Conservation (phyloP, 2,329 filamentous ascomycete species). For the Pseudopithomyces maydicus region DNA sequence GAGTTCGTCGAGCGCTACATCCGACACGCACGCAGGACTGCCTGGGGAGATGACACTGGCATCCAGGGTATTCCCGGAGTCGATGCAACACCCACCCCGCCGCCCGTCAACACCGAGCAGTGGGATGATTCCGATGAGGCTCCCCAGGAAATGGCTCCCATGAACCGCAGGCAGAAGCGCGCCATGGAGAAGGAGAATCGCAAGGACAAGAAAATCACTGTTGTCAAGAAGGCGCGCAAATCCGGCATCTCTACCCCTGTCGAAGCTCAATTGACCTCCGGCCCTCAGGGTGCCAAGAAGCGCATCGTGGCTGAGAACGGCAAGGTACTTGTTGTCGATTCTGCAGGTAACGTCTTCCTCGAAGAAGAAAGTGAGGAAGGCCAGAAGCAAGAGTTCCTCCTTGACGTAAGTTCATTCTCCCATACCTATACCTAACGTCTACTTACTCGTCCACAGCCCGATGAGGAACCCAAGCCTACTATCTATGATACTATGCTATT, state of each 20-base stretch:
- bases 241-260: constrained; percentile 60
- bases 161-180: constrained; percentile 83
- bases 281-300: constrained; percentile 79
- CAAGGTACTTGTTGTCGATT: constrained; percentile 92
- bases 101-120: constrained; percentile 33
- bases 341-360: constrained; percentile 89
- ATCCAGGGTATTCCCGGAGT: constrained; percentile 69
- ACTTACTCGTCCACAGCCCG: constrained; percentile 59
- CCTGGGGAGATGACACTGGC: constrained; percentile 83
- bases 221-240: constrained; percentile 61
- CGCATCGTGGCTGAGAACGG: constrained; percentile 92
- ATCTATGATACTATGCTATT: constrained; percentile 82
- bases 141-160: constrained; percentile 60
- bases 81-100: constrained; percentile 47
- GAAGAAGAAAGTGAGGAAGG: constrained; percentile 91
- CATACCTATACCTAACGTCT: not conserved
- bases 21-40: constrained; percentile 81
- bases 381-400: constrained; percentile 77
- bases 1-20: constrained; percentile 94
- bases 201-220: constrained; percentile 61
- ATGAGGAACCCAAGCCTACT: constrained; percentile 78
- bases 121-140: constrained; percentile 46
- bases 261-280: constrained; percentile 56
- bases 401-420: constrained; percentile 72
- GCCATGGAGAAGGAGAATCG: constrained; percentile 85